These are phyloP conservation scores for Melanomma pulvis-pyrius DNA, from an alignment of 495 filamentous ascomycete species.

Conservation along the genomic window DNA sequence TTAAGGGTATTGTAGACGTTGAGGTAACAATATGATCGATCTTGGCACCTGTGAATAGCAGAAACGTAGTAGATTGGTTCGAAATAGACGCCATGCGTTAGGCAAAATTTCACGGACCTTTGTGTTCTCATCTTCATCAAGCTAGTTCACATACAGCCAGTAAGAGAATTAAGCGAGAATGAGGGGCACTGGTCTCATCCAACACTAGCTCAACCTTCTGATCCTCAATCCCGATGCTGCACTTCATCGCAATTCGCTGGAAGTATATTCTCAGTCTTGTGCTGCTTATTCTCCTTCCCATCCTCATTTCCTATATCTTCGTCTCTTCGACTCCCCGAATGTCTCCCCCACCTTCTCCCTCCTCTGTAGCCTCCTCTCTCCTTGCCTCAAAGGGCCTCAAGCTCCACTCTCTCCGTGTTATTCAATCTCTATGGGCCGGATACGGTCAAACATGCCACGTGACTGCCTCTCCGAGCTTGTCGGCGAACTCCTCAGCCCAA, in stretches of 20 bases:
- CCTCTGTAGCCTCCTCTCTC: conserved; percentile 15
- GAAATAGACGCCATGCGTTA: too few species aligned
- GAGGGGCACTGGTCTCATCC: neutral
- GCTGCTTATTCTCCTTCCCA: neutral
- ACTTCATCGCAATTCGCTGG: neutral
- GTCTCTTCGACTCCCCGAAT: neutral
- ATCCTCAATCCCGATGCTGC: conserved; percentile 1
- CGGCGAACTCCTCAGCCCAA: conserved; percentile 17
- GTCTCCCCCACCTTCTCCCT: conserved; percentile 19
- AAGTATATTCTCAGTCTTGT: neutral
- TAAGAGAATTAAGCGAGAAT: neutral
- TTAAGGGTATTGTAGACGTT: neutral
- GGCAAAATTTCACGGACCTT: too few species aligned
- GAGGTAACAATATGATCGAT: neutral
- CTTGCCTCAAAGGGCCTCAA: conserved; percentile 22
- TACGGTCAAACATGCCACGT: conserved; percentile 52
- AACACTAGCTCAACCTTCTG: neutral
- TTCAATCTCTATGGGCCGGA: conserved; percentile 49
- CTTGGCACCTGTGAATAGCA: too few species aligned
- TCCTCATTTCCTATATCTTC: neutral
- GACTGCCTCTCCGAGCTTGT: conserved; percentile 36
- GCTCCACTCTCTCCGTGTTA: conserved; percentile 18
- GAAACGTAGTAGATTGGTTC: too few species aligned
- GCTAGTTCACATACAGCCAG: neutral
- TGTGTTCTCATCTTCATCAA: too few species aligned